Evolutionary conservation across 805 yeast species (phyloP).

Genomic region (Saitoella complicata): DNA sequence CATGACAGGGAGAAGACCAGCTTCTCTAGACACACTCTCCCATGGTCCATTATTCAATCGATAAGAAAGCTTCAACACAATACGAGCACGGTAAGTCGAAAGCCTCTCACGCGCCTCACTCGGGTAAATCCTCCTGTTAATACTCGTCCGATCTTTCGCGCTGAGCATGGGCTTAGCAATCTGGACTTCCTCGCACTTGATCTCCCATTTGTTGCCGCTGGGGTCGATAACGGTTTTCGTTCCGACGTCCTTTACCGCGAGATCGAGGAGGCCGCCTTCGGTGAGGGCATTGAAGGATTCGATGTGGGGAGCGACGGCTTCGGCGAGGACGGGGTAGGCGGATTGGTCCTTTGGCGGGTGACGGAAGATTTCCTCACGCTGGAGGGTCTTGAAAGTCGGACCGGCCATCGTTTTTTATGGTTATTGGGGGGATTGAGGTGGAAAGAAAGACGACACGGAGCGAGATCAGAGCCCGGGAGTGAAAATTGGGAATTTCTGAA

Average conservation of each 20-base stretch:
- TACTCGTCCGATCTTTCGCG: constrained; percentile 50
- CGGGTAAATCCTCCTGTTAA: constrained; percentile 68
- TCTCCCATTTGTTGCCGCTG: constrained; percentile 28
- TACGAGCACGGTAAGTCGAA: constrained; percentile 61
- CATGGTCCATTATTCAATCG: constrained; percentile 78
- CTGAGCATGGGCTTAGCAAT: constrained; percentile 74
- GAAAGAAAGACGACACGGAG: no score
- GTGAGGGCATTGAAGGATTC: constrained; percentile 93
- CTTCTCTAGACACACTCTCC: constrained; percentile 64
- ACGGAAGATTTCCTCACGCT: constrained; percentile 68
- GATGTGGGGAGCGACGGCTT: constrained; percentile 87
- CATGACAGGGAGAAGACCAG: constrained; percentile 87
- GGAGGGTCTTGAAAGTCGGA: constrained; percentile 64
- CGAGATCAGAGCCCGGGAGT: neutral
- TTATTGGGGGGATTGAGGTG: no score
- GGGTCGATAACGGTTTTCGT: constrained; percentile 71
- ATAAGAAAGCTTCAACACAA: constrained; percentile 70
- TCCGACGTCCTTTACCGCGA: constrained; percentile 82
- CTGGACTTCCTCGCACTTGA: constrained; percentile 81
- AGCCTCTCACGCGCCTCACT: constrained; percentile 71
- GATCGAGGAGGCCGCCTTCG: constrained; percentile 74
- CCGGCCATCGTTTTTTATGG: neutral
- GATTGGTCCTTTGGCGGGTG: constrained; percentile 81
- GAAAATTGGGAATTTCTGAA: neutral
- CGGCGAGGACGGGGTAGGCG: constrained; percentile 64